phyloP scores from a whole-genome alignment of 2,329 filamentous ascomycete species.

The Alternaria sp. region DNA sequence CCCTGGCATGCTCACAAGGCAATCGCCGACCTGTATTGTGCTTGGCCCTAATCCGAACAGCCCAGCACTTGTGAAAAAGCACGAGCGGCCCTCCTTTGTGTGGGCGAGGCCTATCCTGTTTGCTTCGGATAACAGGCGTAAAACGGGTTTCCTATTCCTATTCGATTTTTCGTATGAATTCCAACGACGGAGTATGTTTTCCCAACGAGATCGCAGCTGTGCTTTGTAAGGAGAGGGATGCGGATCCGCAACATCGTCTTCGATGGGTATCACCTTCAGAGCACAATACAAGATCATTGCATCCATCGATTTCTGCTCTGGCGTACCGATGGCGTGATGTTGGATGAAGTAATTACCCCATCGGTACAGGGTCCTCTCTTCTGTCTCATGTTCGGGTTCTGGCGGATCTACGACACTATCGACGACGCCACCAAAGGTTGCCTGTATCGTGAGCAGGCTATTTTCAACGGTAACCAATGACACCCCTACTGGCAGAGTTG shows the following conservation, averaged over 20 bases:
- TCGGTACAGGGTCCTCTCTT: rapidly evolving
- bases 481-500: rapidly evolving
- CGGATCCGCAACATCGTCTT: background rate
- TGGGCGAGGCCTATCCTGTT: no score
- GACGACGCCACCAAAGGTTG: background rate
- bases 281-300: background rate
- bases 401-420: background rate
- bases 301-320: background rate
- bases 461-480: background rate
- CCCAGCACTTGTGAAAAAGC: background rate
- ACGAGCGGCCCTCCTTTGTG: background rate
- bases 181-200: no score
- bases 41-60: background rate
- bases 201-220: no score
- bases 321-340: background rate
- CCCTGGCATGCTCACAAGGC: background rate
- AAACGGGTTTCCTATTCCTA: no score
- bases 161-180: no score
- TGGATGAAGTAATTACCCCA: background rate
- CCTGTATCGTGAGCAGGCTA: background rate
- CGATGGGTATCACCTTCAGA: background rate
- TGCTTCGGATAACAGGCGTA: no score
- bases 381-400: rapidly evolving
- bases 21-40: background rate
- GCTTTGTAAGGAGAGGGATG: background rate